Percentiles rank a stretch among this genome's conserved stretches.
Conservation (phyloP, 2,329 filamentous ascomycete genomes). For the Myriosclerotinia scirpicola region DNA sequence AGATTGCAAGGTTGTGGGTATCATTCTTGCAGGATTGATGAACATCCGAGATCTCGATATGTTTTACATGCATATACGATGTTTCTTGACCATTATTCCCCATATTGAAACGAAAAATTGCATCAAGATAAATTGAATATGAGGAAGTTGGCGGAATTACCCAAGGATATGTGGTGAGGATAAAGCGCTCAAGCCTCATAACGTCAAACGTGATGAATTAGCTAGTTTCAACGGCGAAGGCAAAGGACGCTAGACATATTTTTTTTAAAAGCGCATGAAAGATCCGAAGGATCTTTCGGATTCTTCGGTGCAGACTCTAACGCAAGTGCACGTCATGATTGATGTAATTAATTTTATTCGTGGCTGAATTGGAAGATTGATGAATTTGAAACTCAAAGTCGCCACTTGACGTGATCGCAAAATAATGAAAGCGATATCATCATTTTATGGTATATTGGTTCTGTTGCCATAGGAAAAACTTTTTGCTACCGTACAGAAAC, state of each 20-base stretch:
- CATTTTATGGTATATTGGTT: background rate
- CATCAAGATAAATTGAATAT: constrained; percentile 6
- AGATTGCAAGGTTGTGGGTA: background rate
- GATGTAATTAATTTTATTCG: background rate
- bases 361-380: background rate
- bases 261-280: background rate
- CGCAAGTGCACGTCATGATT: background rate
- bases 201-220: constrained; percentile 1
- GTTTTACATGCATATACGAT: background rate
- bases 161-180: background rate
- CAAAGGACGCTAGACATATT: background rate
- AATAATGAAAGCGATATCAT: background rate
- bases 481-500: background rate
- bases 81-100: background rate
- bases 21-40: background rate
- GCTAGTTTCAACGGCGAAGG: constrained; percentile 5
- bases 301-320: background rate
- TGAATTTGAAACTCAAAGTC: background rate
- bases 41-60: background rate
- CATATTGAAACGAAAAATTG: background rate
- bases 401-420: background rate
- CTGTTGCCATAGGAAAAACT: background rate
- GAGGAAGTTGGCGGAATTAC: background rate
- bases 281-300: background rate
- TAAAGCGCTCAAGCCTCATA: constrained; percentile 12